Base-by-base conservation (phyloP, 148 eudicot genomes). In the Talinum fruticosum region DNA sequence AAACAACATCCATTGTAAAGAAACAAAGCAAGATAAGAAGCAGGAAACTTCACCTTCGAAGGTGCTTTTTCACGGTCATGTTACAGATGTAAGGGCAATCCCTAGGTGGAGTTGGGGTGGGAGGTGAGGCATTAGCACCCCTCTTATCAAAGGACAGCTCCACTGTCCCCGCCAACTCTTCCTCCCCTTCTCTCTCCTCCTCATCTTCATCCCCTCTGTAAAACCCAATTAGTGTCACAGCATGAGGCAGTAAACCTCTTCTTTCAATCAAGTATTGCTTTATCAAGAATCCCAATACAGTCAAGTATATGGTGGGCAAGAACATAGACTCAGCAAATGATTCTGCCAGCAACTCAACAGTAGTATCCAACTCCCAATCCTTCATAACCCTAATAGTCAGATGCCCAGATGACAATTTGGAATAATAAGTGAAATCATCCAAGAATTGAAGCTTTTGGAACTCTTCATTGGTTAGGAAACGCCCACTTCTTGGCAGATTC, bases 71-170 rank as follows among this genome's bases (percentile, higher is more conserved):
- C 57, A 96, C 99, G 21, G 95, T 85, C 97, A 96, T 96, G 64
- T 93, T 93, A 83, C 97, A 93, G 7, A 96, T 85, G 71, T 93
- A 96, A 21, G 97, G 97, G n/a, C 83, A 85, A 76, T 91, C 81
- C 78, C 80, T 90, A 8, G 99, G 97, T n/a, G 97, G 89, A 6
- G 81, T 83, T 15, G 97, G 97, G 0, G 97, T 86, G 24, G 97
- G 95, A 62, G 93, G 90, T 51, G 84, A 75, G 80, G 82, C 85
- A 89, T 89, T 93, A 71, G 97, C 93, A n/a, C 97, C 97, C 83
- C 64, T 83, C 21, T 77, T 51, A 76, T 93, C 83, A 83, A 93
- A 93, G 36, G 78, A 86, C 38, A 95, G 78, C 72, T 95, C 97
- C 44, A 91, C 97, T 67, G 94, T 93, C 66, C 97, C 99, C 14